These are phyloP conservation scores for Eucalyptus pauciflora DNA, from an alignment of 345 rosid genomes.

Conservation along the genomic window DNA sequence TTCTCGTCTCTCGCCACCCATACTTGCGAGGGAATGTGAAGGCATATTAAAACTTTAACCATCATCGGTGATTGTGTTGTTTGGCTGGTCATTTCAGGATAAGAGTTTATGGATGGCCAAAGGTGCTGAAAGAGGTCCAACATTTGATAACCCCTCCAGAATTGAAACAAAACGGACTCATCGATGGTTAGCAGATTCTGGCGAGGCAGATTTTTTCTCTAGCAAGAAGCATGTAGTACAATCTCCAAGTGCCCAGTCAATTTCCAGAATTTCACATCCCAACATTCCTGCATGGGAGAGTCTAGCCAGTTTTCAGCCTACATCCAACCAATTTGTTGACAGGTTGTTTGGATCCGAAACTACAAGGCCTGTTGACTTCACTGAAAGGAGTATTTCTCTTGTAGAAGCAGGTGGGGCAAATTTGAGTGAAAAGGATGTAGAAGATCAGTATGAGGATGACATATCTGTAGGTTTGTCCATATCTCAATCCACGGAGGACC, in stretches of 20 bases:
- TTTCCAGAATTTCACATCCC: slow-evolving; percentile 20
- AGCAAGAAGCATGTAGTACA: slow-evolving; percentile 70
- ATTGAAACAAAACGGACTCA: slow-evolving; percentile 59
- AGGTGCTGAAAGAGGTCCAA: slow-evolving; percentile 37
- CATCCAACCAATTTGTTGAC: slow-evolving; percentile 51
- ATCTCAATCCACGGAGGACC: slow-evolving; percentile 44
- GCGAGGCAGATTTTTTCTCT: slow-evolving; percentile 56
- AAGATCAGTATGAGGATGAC: slow-evolving; percentile 26
- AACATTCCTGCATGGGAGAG: slow-evolving; percentile 52
- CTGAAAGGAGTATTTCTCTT: slow-evolving; percentile 24
- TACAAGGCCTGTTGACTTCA: slow-evolving; percentile 37
- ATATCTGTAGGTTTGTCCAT: slow-evolving; percentile 49
- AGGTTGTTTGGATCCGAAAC: slow-evolving; percentile 57
- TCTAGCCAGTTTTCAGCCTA: slow-evolving; percentile 42
- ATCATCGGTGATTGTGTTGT: neutral
- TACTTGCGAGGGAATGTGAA: neutral
- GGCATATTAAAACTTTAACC: neutral
- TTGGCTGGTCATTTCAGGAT: slow-evolving; percentile 40
- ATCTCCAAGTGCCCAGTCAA: slow-evolving; percentile 16
- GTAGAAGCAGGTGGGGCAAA: neutral
- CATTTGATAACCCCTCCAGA: slow-evolving; percentile 40
- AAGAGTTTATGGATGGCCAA: slow-evolving; percentile 60
- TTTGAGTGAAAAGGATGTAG: slow-evolving; percentile 5
- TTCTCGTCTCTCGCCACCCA: neutral
- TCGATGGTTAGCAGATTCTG: slow-evolving; percentile 58